Percentiles rank a stretch among this genome's conserved stretches.
These are phyloP conservation scores for Bassia scoparia DNA, from an alignment of 148 eudicot species.

Conservation along the genomic window DNA sequence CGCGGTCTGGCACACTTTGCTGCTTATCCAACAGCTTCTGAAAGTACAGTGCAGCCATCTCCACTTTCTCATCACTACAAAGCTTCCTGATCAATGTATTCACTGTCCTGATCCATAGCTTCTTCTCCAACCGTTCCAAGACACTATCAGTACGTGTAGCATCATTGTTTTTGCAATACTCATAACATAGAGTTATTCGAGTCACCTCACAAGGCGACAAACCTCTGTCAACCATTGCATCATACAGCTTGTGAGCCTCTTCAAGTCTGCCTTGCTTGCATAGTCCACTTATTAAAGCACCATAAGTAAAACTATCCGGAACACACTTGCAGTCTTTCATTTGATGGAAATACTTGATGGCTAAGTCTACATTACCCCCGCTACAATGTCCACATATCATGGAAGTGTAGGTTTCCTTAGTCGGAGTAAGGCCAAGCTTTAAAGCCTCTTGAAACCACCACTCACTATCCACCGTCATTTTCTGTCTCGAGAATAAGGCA, in stretches of 20 bases:
- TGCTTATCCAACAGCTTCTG: constrained; percentile 59
- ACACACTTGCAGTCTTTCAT: constrained; percentile 65
- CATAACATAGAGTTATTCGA: constrained; percentile 69
- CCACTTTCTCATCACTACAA: constrained; percentile 72
- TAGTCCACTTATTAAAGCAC: constrained; percentile 81
- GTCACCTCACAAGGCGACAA: constrained; percentile 83
- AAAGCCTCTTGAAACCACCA: constrained; percentile 52
- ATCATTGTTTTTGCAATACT: constrained; percentile 61
- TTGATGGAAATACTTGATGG: constrained; percentile 43
- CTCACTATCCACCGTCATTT: constrained; percentile 60
- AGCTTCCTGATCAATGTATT: constrained; percentile 80
- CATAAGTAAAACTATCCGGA: constrained; percentile 72
- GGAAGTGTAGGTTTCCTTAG: constrained; percentile 73
- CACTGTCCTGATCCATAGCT: constrained; percentile 66
- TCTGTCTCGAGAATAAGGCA: constrained; percentile 52
- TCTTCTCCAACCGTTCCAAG: constrained; percentile 66
- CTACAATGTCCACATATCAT: constrained; percentile 80
- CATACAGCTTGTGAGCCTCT: constrained; percentile 62
- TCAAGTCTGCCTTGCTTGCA: constrained; percentile 68
- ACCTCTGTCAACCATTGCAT: constrained; percentile 59
- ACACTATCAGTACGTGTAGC: constrained; percentile 36
- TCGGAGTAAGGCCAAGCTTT: constrained; percentile 57
- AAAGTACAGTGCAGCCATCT: constrained; percentile 58
- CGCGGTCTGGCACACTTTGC: constrained; percentile 42
- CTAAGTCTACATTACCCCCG: constrained; percentile 40